Evolutionary conservation across 345 rosid species (phyloP).

Genomic region (Hirschfeldia incana): DNA sequence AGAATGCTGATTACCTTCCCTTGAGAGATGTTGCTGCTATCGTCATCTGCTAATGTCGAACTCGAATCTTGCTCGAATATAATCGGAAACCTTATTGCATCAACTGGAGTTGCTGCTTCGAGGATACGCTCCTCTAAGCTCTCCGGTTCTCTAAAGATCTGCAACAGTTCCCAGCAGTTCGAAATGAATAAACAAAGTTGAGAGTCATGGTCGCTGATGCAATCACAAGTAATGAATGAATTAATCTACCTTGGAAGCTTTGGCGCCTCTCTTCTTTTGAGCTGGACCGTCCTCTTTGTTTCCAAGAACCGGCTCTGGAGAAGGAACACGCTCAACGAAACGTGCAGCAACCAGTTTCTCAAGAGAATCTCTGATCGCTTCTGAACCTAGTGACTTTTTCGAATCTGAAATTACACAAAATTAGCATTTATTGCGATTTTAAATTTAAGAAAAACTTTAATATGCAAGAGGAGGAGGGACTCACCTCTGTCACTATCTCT

Average conservation of each 20-base stretch:
- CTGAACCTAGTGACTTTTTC: slow-evolving; percentile 39
- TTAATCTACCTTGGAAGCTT: slow-evolving; percentile 52
- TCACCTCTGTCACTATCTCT: slow-evolving; percentile 5
- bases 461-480: no score
- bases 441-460: no score
- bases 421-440: not conserved
- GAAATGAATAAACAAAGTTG: not conserved
- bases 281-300: slow-evolving; percentile 41
- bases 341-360: slow-evolving; percentile 54
- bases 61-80: slow-evolving; percentile 34
- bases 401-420: slow-evolving; percentile 21
- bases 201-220: not conserved
- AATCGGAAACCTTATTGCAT: slow-evolving; percentile 62
- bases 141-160: slow-evolving; percentile 51
- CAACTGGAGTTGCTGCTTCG: slow-evolving; percentile 70
- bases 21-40: slow-evolving; percentile 41
- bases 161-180: not conserved
- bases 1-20: slow-evolving; percentile 58
- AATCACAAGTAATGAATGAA: not conserved
- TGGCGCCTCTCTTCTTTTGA: slow-evolving; percentile 45
- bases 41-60: slow-evolving; percentile 39
- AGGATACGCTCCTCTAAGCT: slow-evolving; percentile 67
- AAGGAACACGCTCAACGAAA: slow-evolving; percentile 80
- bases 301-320: slow-evolving; percentile 66
- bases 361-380: slow-evolving; percentile 52